Evolutionary conservation across 208 protist species (phyloP), one percentile per base, ranked within the genome.

Genomic region (Crithidia brevicula): DNA sequence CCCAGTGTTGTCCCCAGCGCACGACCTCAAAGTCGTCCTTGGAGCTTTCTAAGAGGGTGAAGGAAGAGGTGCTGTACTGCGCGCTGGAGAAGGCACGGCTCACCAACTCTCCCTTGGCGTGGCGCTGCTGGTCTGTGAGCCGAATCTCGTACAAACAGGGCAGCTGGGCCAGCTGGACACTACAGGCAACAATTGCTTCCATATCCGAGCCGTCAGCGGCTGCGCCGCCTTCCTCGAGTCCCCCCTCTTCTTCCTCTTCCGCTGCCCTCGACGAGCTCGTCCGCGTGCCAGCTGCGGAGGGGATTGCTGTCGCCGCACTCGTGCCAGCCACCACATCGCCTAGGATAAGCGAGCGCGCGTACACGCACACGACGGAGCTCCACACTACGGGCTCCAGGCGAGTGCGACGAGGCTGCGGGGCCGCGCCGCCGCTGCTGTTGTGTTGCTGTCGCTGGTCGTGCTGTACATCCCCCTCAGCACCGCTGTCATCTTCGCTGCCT

Each of bases 101-200:
- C 27, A 81, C 77, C 42, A 83, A 59, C 42, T 82, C 83, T n/a
- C 90, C 90, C 64, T 83, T 85, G 36, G 85, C 83, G 69, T 96
- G 83, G n/a, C 82, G 88, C 80, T 96, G 91, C 76, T 84, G 78
- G 56, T 96, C 86, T 4, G 79, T 87, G n/a, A 91, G 78, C 3
- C 61, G 72, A 69, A 96, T 86, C 25, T 65, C 57, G 65, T 96
- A 96, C 25, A 71, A 47, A 51, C 65, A 72, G 47, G 64, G 58
- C 38, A 72, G 49, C 43, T 16, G 23, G 50, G 61, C 27, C 33
- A 72, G 59, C 38, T 36, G 43, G 13, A 27, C 33, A 18, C 38
- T 33, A 15, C 54, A 71, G 28, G 13, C 11, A 7, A 31, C 57
- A 22, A 45, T 46, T 15, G 52, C 49, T 11, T 52, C 16, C 30